phyloP scores from a whole-genome alignment of 1,284 basidiomycete genomes.

The Trichosporon coremiiforme region DNA sequence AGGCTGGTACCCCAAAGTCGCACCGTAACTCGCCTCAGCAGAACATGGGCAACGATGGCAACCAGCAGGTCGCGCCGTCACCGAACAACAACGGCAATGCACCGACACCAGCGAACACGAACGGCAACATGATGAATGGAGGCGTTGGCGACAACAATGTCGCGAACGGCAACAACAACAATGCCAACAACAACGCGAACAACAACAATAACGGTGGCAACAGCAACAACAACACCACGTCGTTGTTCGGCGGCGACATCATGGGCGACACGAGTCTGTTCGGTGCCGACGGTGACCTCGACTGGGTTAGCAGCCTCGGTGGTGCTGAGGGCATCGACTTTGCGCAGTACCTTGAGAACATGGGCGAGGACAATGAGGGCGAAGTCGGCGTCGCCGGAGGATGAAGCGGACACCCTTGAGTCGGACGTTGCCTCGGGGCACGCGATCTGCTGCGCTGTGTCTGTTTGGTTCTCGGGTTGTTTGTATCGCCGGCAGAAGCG shows the following conservation, averaged over 20 bases:
- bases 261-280: conserved; percentile 24
- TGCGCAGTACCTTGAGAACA: conserved; percentile 43
- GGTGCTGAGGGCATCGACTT: conserved; percentile 41
- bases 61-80: conserved; percentile 14
- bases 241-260: conserved; percentile 24
- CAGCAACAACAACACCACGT: conserved; percentile 3
- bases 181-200: background rate
- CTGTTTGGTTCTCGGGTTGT: background rate
- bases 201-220: background rate
- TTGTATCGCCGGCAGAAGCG: background rate
- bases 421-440: background rate
- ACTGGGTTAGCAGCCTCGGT: conserved; percentile 27
- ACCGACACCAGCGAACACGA: conserved; percentile 15
- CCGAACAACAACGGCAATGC: conserved; percentile 21
- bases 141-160: conserved; percentile 20
- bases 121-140: background rate
- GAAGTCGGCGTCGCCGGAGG: conserved; percentile 35
- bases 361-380: conserved; percentile 45
- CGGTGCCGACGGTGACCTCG: conserved; percentile 27
- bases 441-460: background rate
- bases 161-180: conserved; percentile 1
- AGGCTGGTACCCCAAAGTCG: conserved; percentile 49
- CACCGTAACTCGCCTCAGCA: conserved; percentile 45
- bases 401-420: background rate
- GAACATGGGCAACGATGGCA: conserved; percentile 6